Base-by-base conservation (phyloP, 2,329 filamentous ascomycete species). In the Alternaria burnsii region DNA sequence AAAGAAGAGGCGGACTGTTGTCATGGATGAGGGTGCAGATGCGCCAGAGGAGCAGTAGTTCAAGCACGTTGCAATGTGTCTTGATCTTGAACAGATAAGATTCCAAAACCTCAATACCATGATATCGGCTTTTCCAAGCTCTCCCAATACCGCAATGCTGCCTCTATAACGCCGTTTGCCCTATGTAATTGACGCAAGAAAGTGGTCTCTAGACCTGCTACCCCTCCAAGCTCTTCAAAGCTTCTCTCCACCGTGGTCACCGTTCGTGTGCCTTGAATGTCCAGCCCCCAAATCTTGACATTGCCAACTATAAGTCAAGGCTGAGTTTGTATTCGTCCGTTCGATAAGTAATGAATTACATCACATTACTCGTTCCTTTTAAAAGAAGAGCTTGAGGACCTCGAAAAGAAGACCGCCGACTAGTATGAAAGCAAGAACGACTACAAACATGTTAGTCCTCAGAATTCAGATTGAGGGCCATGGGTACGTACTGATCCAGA, bases 401-500 rank as follows among this genome's bases (percentile, higher is more conserved):
- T 89, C 87, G 67, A 89, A 85, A 40, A 88, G 69, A 20, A 89
- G 70, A 24, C 87, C 87, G 41, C 87, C 88, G 71, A 85, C 85
- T 48, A 90, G 81, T 55, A 89, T 84, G 74, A 90, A 89, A n/a
- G 84, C 83, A 53, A 90, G 82, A 34, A 89, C 60, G 51, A 85
- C 87, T 89, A 61, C 43, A 50, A 2, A 20, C 43, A n/a, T 38
- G 50, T 55, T 38, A 63, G 56, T 46, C 34, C 8, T 9, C 9
- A 7, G 9, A n/a, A 1, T 10, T 30, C 20, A 8, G 42, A 11
- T 22, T 14, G 2, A n/a, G 14, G 26, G n/a, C 22, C 5, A 26
- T 1, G 24, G 36, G 14, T 18, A 84, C 86, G 57, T 83, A 89
- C 87, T 83, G 65, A 89, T 80, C 86, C 86, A 88, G n/a, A 79